Percentiles rank a stretch among this genome's conserved stretches.
phyloP scores from a whole-genome alignment of 192 early-diverging fungal genomes.

The Spizellomyces punctatus region DNA sequence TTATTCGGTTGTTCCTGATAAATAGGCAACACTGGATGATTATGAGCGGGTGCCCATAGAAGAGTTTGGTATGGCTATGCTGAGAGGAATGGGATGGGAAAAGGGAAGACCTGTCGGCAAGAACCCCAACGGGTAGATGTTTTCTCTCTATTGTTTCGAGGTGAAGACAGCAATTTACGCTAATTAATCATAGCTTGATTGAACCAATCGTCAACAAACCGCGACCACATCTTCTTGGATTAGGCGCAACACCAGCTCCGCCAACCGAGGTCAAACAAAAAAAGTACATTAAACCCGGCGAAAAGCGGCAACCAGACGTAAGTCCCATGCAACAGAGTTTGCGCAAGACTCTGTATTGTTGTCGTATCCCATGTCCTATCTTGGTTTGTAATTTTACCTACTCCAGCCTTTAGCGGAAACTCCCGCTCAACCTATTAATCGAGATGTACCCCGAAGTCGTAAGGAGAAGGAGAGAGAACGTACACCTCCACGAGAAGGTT shows the following conservation, averaged over 20 bases:
- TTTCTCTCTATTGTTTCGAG: background rate
- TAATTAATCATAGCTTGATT: slow-evolving; percentile 25
- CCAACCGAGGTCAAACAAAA: slow-evolving; percentile 48
- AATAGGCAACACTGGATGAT: slow-evolving; percentile 59
- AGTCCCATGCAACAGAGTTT: background rate
- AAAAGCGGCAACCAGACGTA: slow-evolving; percentile 25
- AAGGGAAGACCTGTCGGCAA: slow-evolving; percentile 62
- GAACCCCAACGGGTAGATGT: slow-evolving; percentile 43
- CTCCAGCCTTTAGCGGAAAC: background rate
- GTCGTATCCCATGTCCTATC: background rate
- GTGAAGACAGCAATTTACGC: background rate
- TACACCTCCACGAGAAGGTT: background rate
- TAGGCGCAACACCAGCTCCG: slow-evolving; percentile 77
- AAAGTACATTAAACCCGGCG: slow-evolving; percentile 40
- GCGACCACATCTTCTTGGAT: slow-evolving; percentile 74
- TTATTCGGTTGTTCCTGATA: no score
- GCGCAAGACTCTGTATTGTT: background rate
- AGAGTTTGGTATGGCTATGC: slow-evolving; percentile 82
- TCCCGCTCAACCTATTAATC: background rate
- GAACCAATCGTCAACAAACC: slow-evolving; percentile 40
- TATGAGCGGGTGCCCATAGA: slow-evolving; percentile 87
- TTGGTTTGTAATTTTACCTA: background rate
- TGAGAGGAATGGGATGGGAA: slow-evolving; percentile 92
- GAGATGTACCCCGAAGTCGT: background rate
- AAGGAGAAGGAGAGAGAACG: background rate